phyloP scores from a whole-genome alignment of 495 filamentous ascomycete species.

The Echria macrotheca region DNA sequence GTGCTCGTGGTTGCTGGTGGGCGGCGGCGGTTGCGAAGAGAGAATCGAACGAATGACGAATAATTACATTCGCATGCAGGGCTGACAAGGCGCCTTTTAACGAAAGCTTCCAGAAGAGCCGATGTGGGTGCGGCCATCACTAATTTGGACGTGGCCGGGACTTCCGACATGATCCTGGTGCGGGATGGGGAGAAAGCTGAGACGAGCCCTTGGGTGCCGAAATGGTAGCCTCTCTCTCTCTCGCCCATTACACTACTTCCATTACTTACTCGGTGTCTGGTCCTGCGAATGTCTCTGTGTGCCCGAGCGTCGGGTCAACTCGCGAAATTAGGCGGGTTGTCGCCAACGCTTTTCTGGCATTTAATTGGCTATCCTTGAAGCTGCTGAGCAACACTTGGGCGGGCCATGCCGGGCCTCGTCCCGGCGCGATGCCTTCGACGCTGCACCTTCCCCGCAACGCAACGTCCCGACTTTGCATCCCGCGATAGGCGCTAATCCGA shows the following conservation, averaged over 20 bases:
- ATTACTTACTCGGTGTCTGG: background rate
- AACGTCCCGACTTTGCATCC: constrained; percentile 3
- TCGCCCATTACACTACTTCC: background rate
- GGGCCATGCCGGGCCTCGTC: constrained; percentile 1
- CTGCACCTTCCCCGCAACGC: constrained; percentile 5
- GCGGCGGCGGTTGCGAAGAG: background rate
- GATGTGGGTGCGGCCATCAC: constrained; percentile 9
- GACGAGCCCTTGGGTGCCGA: constrained; percentile 10
- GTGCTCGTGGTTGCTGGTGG: too few species aligned
- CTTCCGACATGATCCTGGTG: constrained; percentile 9
- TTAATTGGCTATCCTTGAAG: background rate
- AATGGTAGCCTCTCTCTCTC: constrained; percentile 8
- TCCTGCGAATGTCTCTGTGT: too few species aligned
- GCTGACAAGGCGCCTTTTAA: constrained; percentile 20
- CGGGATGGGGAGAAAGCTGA: constrained; percentile 6
- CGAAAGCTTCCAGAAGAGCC: constrained; percentile 24
- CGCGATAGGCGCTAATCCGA: constrained; percentile 5
- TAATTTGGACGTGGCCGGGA: background rate
- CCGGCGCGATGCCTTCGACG: background rate
- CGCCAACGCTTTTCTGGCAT: background rate
- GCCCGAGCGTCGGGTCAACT: constrained; percentile 7
- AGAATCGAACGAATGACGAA: background rate
- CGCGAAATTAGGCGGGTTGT: constrained; percentile 7
- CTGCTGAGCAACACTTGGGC: background rate
- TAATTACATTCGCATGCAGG: constrained; percentile 15